Percentiles rank a stretch among this genome's conserved stretches.
Conservation (phyloP, 2,329 filamentous ascomycete genomes). For the Talaromyces sp. region DNA sequence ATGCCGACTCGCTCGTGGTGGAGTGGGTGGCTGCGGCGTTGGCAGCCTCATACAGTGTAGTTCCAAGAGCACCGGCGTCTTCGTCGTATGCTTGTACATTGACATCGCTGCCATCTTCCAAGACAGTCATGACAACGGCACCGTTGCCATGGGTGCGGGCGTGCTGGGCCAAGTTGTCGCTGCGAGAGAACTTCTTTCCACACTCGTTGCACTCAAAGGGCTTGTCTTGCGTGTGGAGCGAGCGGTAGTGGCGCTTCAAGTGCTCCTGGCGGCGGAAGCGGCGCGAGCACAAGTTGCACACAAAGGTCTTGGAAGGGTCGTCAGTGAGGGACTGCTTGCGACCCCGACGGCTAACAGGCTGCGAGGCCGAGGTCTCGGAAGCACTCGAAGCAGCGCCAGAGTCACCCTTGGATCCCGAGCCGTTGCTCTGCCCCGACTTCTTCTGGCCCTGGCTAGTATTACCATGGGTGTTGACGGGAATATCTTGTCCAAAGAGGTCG, state of each 20-base stretch:
- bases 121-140: constrained; percentile 82
- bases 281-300: constrained; percentile 92
- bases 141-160: constrained; percentile 87
- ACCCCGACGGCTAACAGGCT: constrained; percentile 66
- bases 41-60: constrained; percentile 75
- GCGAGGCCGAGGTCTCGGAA: constrained; percentile 7
- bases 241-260: constrained; percentile 96
- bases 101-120: constrained; percentile 60
- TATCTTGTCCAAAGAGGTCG: constrained; percentile 23
- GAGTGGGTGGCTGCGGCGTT: constrained; percentile 62
- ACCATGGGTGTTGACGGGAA: constrained; percentile 21
- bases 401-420: constrained; percentile 38
- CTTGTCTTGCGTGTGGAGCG: constrained; percentile 97
- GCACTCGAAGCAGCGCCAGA: constrained; percentile 41
- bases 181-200: constrained; percentile 98
- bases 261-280: constrained; percentile 98
- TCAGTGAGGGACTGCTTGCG: constrained; percentile 98
- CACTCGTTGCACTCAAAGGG: constrained; percentile 97
- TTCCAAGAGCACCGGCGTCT: constrained; percentile 64
- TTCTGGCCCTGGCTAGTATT: constrained; percentile 33
- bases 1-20: constrained; percentile 38
- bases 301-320: constrained; percentile 96
- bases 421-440: constrained; percentile 33
- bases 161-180: constrained; percentile 95
- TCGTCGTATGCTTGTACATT: constrained; percentile 41